Base-by-base conservation (phyloP, 2,329 filamentous ascomycete species). In the Leptosphaerulina australis region DNA sequence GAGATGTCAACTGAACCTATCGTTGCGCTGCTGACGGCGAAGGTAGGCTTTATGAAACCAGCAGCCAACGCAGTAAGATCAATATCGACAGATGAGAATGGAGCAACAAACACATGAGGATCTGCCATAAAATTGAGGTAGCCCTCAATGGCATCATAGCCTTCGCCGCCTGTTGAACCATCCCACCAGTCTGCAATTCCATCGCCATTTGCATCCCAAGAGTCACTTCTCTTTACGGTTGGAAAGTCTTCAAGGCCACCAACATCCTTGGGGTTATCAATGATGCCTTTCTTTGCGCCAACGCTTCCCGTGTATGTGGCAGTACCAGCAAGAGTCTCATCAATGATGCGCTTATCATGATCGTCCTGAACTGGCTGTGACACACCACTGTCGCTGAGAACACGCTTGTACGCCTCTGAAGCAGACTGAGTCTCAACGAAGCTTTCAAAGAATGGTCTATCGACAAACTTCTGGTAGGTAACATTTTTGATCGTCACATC, bases 101-200 rank as follows among this genome's bases (percentile, higher is more conserved):
- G 68, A 2, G 52, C 41, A 1, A 70, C 70, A 25, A 68, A 71
- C 0, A 53, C 57, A 45, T 73, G 69, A 10, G 69, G 64, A 2
- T 71, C 68, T 12, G 68, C 68, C 68, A 71, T 69, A 53, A 69
- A 72, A 51, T 71, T 70, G 5, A 72, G 45, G 35, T 70, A 72
- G 1, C 69, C 68, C 40, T 72, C 69, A 4, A 72, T 58, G 2
- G 62, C 40, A 17, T 66, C 69, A 26, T 67, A 72, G 0, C 68
- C 70, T 2, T 60, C 63, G 1, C 68, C 68, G 4, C 66, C 66
- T 2, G 66, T 71, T 2, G 61, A 64, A 0, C 67, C 68, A 34
- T 69, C 68, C 68, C 68, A 72, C 69, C 69, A 71, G 47, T 71
- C 69, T 2, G 69, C 69, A 25, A 73, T 66, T 12, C 70, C 70